A percentile compares a stretch with the other conserved stretches of the same genome.
phyloP scores from a whole-genome alignment of 2,329 filamentous ascomycete genomes.

The Trichothecium roseum region DNA sequence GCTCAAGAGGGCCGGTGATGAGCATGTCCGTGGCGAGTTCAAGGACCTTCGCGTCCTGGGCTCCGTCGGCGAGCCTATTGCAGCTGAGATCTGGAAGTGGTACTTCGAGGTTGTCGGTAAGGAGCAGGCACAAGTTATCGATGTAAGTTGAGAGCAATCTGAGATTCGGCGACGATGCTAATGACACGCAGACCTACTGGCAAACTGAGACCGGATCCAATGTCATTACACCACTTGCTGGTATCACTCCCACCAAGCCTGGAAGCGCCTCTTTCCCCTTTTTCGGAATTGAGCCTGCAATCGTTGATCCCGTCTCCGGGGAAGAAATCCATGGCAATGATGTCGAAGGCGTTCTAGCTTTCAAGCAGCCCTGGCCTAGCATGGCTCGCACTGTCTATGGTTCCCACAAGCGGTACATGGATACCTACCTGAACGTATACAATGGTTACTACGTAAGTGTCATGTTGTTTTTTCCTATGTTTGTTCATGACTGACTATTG shows the following conservation, averaged over 20 bases:
- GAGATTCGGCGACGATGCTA: conserved; percentile 3
- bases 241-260: conserved; percentile 92
- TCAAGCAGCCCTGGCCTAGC: conserved; percentile 97
- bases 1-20: conserved; percentile 88
- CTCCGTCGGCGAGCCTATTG: conserved; percentile 94
- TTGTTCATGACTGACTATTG: neutral
- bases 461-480: neutral
- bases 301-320: conserved; percentile 92
- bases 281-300: conserved; percentile 95
- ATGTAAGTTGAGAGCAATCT: conserved; percentile 52
- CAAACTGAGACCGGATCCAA: conserved; percentile 98
- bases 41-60: conserved; percentile 81
- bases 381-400: conserved; percentile 98
- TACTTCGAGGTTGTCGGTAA: conserved; percentile 93
- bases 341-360: conserved; percentile 90
- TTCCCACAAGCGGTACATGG: conserved; percentile 96
- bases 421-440: conserved; percentile 96
- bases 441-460: conserved; percentile 86
- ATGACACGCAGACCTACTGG: conserved; percentile 76
- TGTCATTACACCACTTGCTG: conserved; percentile 87
- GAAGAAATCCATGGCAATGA: conserved; percentile 92
- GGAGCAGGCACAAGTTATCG: conserved; percentile 85
- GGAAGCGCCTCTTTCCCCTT: conserved; percentile 93
- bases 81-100: conserved; percentile 99
- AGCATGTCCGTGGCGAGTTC: conserved; percentile 86